These are phyloP conservation scores for Pinus albicaulis DNA, from an alignment of 75 land plant species.

Conservation along the genomic window DNA sequence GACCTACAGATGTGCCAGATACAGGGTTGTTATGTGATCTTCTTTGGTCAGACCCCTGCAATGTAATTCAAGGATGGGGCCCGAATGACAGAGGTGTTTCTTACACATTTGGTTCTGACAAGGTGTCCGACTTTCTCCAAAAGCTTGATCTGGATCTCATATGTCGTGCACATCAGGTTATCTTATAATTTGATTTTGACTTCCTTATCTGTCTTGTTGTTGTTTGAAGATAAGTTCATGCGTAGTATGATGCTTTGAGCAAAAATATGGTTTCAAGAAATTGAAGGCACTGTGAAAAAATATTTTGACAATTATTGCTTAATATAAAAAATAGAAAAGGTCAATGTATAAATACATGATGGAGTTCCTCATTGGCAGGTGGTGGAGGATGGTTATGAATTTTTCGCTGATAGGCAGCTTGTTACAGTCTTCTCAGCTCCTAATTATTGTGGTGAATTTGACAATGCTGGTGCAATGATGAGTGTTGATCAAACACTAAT, in stretches of 20 bases:
- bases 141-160: conserved; percentile 56
- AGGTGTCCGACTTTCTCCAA: conserved; percentile 26
- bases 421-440: conserved; percentile 62
- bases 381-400: conserved; percentile 76
- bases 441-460: conserved; percentile 50
- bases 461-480: conserved; percentile 56
- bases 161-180: conserved; percentile 56
- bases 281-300: too few species aligned
- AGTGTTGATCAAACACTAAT: conserved; percentile 48
- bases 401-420: conserved; percentile 66
- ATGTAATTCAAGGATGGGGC: conserved; percentile 37
- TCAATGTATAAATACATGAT: neutral
- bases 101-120: conserved; percentile 42
- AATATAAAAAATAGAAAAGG: too few species aligned
- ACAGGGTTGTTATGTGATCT: conserved; percentile 51
- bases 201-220: neutral
- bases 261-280: neutral
- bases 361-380: conserved; percentile 25
- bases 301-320: too few species aligned
- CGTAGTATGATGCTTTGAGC: neutral
- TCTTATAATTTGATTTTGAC: neutral
- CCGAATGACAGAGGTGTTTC: conserved; percentile 37
- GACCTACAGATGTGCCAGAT: conserved; percentile 58
- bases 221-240: neutral
- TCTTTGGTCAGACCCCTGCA: conserved; percentile 55